These are phyloP conservation scores for Phycomyces blakesleeanus DNA, from an alignment of 192 early-diverging fungal genomes.

Conservation along the genomic window DNA sequence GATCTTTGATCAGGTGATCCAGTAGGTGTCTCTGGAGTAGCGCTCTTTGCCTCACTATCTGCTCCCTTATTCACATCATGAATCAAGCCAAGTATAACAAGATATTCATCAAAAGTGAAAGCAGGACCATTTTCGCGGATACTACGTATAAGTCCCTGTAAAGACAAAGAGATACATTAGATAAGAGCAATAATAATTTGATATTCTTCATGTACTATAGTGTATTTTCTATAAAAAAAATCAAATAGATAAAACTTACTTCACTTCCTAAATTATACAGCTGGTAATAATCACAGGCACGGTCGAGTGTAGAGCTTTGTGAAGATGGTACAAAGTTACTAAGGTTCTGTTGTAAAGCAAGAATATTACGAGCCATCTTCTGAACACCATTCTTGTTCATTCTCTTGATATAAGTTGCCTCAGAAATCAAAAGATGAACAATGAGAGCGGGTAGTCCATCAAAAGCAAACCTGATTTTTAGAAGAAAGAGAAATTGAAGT, in stretches of 20 bases:
- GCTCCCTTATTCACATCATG: constrained; percentile 39
- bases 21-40: not conserved
- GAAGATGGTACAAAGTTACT: constrained; percentile 68
- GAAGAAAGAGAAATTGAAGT: not conserved
- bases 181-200: not conserved
- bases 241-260: too few relatives aligned
- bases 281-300: constrained; percentile 70
- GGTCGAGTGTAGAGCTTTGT: constrained; percentile 64
- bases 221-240: too few relatives aligned
- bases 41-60: constrained; percentile 13
- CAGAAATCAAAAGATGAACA: constrained; percentile 60
- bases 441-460: constrained; percentile 78
- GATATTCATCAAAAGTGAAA: constrained; percentile 83
- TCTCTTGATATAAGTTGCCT: constrained; percentile 64
- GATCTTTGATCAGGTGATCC: constrained; percentile 8
- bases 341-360: constrained; percentile 84
- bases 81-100: constrained; percentile 67
- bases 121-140: constrained; percentile 51
- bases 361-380: constrained; percentile 81
- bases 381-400: constrained; percentile 64
- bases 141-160: constrained; percentile 30
- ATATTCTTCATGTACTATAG: not conserved
- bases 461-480: constrained; percentile 65
- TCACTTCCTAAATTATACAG: constrained; percentile 56
- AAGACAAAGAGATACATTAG: not conserved